Conservation (phyloP, 768 basidiomycete species). For the Boletus rubescentipes region DNA sequence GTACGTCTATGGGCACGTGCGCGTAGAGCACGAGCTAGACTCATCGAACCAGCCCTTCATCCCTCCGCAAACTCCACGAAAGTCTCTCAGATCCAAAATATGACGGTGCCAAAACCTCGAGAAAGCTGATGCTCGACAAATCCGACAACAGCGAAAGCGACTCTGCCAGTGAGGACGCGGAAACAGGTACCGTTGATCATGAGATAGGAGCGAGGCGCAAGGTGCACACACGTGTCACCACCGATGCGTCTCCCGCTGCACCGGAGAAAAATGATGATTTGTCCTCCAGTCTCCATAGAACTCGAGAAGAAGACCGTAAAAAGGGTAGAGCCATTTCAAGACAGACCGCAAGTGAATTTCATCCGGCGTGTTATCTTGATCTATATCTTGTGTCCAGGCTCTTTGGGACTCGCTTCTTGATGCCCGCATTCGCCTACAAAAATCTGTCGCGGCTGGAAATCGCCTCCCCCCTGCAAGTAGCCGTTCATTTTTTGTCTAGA, state of each 20-base stretch:
- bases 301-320: slow-evolving; percentile 64
- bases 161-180: slow-evolving; percentile 12
- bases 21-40: slow-evolving; percentile 4
- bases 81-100: slow-evolving; percentile 79
- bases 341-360: slow-evolving; percentile 66
- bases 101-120: slow-evolving; percentile 61
- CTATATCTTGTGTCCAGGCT: slow-evolving; percentile 42
- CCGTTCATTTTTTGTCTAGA: background rate
- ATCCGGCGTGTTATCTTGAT: slow-evolving; percentile 2
- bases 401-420: slow-evolving; percentile 88
- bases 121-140: slow-evolving; percentile 52
- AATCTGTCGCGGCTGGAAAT: slow-evolving; percentile 65
- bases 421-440: slow-evolving; percentile 90
- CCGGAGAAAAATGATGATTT: slow-evolving; percentile 39
- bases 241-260: slow-evolving; percentile 11
- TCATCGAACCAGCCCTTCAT: slow-evolving; percentile 54
- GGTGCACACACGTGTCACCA: slow-evolving; percentile 1
- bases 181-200: slow-evolving; percentile 13
- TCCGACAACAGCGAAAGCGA: slow-evolving; percentile 20
- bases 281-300: slow-evolving; percentile 52
- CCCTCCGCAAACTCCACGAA: slow-evolving; percentile 62
- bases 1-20: slow-evolving; percentile 38
- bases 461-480: slow-evolving; percentile 59
- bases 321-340: slow-evolving; percentile 84
- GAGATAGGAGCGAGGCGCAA: slow-evolving; percentile 15